phyloP scores from a whole-genome alignment of 305 asterid genomes.

The Fraxinus nigra region DNA sequence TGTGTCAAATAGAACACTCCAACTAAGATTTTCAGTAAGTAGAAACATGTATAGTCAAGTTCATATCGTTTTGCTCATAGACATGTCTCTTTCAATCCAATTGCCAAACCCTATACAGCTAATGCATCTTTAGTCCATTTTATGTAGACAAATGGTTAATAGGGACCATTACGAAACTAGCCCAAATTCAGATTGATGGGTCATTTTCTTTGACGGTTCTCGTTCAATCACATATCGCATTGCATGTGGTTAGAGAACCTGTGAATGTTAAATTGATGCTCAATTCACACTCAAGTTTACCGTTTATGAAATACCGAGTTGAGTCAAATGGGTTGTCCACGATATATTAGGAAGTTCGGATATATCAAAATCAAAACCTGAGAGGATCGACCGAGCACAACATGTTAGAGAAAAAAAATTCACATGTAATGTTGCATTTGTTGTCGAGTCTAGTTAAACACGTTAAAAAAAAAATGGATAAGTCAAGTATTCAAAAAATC shows the following conservation, averaged over 20 bases:
- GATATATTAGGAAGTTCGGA: neutral
- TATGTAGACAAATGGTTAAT: conserved; percentile 10
- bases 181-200: conserved; percentile 24
- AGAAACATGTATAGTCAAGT: conserved; percentile 33
- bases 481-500: no score
- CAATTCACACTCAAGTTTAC: neutral
- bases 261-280: neutral
- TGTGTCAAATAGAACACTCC: conserved; percentile 41
- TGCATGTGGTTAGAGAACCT: neutral
- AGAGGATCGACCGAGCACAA: neutral
- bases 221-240: neutral
- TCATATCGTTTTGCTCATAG: conserved; percentile 70
- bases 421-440: no score
- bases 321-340: neutral
- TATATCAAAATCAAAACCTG: neutral
- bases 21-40: conserved; percentile 4
- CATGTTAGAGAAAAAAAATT: neutral
- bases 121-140: conserved; percentile 23
- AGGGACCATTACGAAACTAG: conserved; percentile 29
- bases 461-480: no score
- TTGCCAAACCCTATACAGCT: neutral
- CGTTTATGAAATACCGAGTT: neutral
- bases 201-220: conserved; percentile 27
- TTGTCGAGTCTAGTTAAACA: no score
- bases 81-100: conserved; percentile 50